Evolutionary conservation across 306 rosid species (phyloP).

Genomic region (Cicer chorassanicum): DNA sequence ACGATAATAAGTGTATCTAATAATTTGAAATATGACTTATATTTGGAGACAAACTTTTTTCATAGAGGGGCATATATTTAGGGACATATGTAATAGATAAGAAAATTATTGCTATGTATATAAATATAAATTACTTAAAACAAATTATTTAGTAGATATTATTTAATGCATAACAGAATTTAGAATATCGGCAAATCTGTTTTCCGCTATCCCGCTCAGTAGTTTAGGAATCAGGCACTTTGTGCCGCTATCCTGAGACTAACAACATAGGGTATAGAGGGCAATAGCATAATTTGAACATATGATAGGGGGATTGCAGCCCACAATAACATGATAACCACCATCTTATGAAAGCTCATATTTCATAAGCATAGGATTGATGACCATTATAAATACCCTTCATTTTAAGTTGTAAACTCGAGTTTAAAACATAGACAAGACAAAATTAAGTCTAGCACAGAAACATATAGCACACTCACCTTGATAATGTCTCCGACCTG

Average conservation of each 20-base stretch:
- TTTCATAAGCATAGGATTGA: slow-evolving; percentile 25
- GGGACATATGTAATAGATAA: background rate
- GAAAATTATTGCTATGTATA: background rate
- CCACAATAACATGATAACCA: slow-evolving; percentile 30
- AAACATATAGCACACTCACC: slow-evolving; percentile 61
- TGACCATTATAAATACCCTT: slow-evolving; percentile 1
- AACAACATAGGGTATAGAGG: background rate
- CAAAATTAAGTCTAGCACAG: slow-evolving; percentile 41
- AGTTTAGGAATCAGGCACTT: background rate
- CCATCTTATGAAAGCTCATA: slow-evolving; percentile 21
- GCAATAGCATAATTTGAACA: slow-evolving; percentile 18
- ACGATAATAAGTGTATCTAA: background rate
- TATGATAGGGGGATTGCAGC: slow-evolving; percentile 20
- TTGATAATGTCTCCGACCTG: slow-evolving; percentile 94
- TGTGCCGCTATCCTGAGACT: background rate
- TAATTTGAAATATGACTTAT: background rate
- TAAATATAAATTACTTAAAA: background rate
- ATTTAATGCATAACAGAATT: background rate
- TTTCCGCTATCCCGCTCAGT: background rate
- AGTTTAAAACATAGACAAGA: slow-evolving; percentile 26
- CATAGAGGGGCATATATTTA: background rate
- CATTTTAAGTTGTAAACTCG: background rate
- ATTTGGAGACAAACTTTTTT: background rate
- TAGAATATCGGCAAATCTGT: background rate
- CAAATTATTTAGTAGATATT: background rate